phyloP scores from a whole-genome alignment of 2,329 filamentous ascomycete genomes.

The Hortaea sp. region DNA sequence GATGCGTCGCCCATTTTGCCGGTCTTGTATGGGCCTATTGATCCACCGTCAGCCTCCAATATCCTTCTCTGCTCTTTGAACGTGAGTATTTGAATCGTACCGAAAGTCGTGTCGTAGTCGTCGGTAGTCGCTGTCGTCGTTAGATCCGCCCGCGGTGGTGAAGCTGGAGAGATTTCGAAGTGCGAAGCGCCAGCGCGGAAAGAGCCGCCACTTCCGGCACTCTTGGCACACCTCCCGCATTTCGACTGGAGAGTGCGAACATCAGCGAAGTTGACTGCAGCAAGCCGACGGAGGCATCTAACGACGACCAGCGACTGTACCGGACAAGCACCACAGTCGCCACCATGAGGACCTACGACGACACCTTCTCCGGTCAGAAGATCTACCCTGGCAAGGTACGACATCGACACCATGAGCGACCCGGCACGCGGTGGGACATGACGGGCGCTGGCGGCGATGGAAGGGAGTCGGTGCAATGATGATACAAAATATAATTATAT shows the following conservation, averaged over 20 bases:
- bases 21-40: constrained; percentile 5
- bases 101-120: neutral
- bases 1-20: constrained; percentile 23
- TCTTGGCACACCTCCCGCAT: neutral
- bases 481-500: neutral
- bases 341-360: constrained; percentile 70
- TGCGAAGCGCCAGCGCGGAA: neutral
- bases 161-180: neutral
- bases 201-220: neutral
- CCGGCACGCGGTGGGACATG: neutral
- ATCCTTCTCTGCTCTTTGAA: neutral
- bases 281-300: constrained; percentile 8
- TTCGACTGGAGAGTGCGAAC: neutral
- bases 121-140: neutral
- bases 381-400: constrained; percentile 71
- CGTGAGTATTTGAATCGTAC: neutral
- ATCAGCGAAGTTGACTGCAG: neutral
- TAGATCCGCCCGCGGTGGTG: neutral
- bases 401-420: neutral
- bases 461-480: neutral
- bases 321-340: constrained; percentile 21
- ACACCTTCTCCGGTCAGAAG: constrained; percentile 66
- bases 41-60: neutral
- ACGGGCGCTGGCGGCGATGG: neutral
- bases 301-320: neutral